phyloP scores from a whole-genome alignment of 305 asterid genomes.

The Fraxinus xanthoxyloides region DNA sequence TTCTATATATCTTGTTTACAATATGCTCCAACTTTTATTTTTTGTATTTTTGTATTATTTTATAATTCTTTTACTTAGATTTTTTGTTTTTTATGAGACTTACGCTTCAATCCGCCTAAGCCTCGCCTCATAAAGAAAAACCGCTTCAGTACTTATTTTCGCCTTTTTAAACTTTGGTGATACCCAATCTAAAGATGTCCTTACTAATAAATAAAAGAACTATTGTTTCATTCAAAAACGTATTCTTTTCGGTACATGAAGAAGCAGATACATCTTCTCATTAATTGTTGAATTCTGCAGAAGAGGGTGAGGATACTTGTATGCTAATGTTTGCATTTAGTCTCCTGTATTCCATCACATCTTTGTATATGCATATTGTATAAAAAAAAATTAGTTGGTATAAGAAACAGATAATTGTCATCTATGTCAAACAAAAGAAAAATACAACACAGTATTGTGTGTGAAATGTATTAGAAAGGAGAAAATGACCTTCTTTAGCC shows the following conservation, averaged over 20 bases:
- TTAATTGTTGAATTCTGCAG: not conserved
- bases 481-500: constrained; percentile 62
- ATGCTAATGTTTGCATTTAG: constrained; percentile 4
- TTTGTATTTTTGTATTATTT: no score
- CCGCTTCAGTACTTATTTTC: no score
- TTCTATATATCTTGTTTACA: no score
- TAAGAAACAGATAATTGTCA: not conserved
- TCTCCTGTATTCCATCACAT: not conserved
- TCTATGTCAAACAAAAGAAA: not conserved
- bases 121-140: no score
- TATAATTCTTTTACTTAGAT: no score
- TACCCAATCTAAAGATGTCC: not conserved
- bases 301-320: constrained; percentile 5
- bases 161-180: no score
- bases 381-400: not conserved
- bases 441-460: not conserved
- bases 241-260: not conserved
- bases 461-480: constrained; percentile 4
- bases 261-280: not conserved
- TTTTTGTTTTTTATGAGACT: no score
- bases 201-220: not conserved
- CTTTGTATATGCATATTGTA: not conserved
- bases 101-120: not conserved
- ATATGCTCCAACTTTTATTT: no score
- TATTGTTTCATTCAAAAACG: not conserved